Base-by-base conservation (phyloP, 768 basidiomycete genomes). In the Ramaria rubella region DNA sequence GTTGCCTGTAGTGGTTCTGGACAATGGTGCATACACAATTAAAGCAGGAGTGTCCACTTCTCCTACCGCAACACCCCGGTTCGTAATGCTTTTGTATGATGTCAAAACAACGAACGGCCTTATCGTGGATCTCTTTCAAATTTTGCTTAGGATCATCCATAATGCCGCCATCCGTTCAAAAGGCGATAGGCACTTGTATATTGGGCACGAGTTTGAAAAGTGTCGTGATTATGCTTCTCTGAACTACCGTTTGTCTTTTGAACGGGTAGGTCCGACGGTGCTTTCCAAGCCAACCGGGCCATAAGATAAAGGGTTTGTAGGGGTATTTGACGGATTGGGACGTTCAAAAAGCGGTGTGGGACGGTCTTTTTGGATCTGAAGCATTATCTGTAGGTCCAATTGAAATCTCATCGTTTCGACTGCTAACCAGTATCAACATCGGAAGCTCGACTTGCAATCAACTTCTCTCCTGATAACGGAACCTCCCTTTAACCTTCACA, bases 271-370 rank as follows among this genome's bases (percentile, higher is more conserved):
- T 58, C n/a, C n/a, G n/a, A n/a, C n/a, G n/a, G n/a, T 38, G 49
- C 51, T 23, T 2, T 38, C 15, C 36, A n/a, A n/a, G n/a, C n/a
- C n/a, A n/a, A n/a, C n/a, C 53, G 54, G 61, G 58, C 59, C 59
- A 51, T 66, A 59, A n/a, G n/a, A n/a, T n/a, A n/a, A n/a, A n/a
- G 63, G 52, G 31, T 55, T 29, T 23, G 30, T 33, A 96, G 94
- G 94, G 94, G 26, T 91, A 87, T 69, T 74, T 95, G 15, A 86
- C 90, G 27, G 93, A 95, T 65, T 98, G 94, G 94, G 94, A 96
- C 61, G 87, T 87, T 2, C 84, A 98, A 70, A 95, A 95, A 69
- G 86, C 87, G 17, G 77, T 98, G 5, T 97, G 94, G 94, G 94
- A 97, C 61, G 83, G 87, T 11, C 64, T 95, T 23, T 92, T 96